Conservation (phyloP, 208 protist genomes). For the Kentomonas sorsogonicus region DNA sequence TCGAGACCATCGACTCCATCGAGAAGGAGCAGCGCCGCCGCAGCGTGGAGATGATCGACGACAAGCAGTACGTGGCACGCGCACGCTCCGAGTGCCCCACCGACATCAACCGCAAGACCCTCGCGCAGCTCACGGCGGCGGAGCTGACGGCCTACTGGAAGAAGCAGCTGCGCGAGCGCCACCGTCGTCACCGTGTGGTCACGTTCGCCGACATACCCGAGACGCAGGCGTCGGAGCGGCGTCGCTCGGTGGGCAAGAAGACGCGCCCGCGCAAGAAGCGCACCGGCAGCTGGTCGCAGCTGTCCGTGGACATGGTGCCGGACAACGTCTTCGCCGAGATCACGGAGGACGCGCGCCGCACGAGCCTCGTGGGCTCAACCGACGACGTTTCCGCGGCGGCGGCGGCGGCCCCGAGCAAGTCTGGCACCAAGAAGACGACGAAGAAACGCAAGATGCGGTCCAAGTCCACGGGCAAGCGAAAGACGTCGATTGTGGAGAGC, state of each 20-base stretch:
- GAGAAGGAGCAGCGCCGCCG: slow-evolving; percentile 43
- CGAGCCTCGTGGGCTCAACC: slow-evolving; percentile 24
- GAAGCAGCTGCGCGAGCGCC: slow-evolving; percentile 21
- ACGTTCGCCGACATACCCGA: slow-evolving; percentile 33
- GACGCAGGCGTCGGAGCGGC: background rate
- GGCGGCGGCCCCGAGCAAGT: slow-evolving; percentile 1
- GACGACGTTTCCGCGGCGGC: slow-evolving; percentile 7
- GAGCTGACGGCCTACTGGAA: slow-evolving; percentile 45
- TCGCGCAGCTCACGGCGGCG: slow-evolving; percentile 18
- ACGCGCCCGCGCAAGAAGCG: slow-evolving; percentile 24
- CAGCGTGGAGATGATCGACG: slow-evolving; percentile 45
- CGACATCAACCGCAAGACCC: slow-evolving; percentile 10
- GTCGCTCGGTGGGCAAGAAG: slow-evolving; percentile 4
- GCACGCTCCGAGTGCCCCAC: slow-evolving; percentile 18
- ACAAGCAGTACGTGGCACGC: slow-evolving; percentile 29
- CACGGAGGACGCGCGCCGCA: slow-evolving; percentile 30
- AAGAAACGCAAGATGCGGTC: background rate
- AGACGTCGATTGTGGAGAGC: slow-evolving; percentile 23
- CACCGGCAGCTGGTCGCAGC: slow-evolving; percentile 22
- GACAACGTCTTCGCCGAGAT: slow-evolving; percentile 52
- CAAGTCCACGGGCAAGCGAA: too few species aligned
- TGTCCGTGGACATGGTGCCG: slow-evolving; percentile 33
- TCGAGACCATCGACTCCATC: slow-evolving; percentile 34
- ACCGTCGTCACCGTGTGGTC: slow-evolving; percentile 29
- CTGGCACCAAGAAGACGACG: background rate